Percentiles rank a stretch among this genome's conserved stretches.
phyloP scores from a whole-genome alignment of 805 yeast species.

The Tetrapisispora iriomotensis region DNA sequence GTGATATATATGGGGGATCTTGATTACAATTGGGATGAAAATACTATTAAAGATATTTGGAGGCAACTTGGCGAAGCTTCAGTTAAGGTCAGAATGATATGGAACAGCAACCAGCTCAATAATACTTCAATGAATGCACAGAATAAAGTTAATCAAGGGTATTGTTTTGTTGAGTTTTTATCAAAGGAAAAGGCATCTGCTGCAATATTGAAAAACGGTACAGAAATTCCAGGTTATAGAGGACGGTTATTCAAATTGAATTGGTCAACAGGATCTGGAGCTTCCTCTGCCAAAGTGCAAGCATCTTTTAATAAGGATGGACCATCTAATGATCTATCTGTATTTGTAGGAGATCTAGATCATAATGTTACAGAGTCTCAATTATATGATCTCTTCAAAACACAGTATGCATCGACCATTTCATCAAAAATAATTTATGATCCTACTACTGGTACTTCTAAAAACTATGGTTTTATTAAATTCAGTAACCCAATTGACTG shows the following conservation, averaged over 20 bases:
- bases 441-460: constrained; percentile 54
- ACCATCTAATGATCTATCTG: constrained; percentile 29
- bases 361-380: constrained; percentile 61
- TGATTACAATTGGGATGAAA: constrained; percentile 77
- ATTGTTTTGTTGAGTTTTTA: constrained; percentile 74
- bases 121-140: constrained; percentile 1
- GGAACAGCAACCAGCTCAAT: constrained; percentile 35
- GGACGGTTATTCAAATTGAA: constrained; percentile 56
- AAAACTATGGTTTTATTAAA: constrained; percentile 88
- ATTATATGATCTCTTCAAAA: constrained; percentile 55
- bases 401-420: constrained; percentile 61
- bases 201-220: constrained; percentile 62
- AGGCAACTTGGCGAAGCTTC: constrained; percentile 49
- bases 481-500: constrained; percentile 57
- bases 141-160: constrained; percentile 47
- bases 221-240: constrained; percentile 49
- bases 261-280: constrained; percentile 49
- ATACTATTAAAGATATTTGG: constrained; percentile 61
- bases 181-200: constrained; percentile 48
- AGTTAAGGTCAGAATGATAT: constrained; percentile 58
- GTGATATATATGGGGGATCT: constrained; percentile 84
- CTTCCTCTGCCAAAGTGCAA: not conserved
- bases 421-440: constrained; percentile 76
- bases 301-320: not conserved
- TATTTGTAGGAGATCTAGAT: constrained; percentile 80